These are phyloP conservation scores for Lentinula sp. DNA, from an alignment of 768 basidiomycete species.

Conservation along the genomic window DNA sequence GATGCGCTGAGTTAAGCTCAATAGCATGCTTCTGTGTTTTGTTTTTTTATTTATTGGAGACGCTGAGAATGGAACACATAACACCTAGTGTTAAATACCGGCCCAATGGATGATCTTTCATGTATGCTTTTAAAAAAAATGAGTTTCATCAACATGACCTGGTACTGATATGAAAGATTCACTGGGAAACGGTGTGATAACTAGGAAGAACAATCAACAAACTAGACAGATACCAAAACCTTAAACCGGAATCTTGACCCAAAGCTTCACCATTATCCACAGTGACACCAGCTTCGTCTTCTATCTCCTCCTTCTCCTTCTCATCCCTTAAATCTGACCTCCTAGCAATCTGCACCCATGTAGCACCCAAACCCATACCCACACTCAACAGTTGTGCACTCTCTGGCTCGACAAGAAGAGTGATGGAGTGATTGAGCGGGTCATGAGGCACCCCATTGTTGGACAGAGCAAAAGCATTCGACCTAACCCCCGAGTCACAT, in stretches of 20 bases:
- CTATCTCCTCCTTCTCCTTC: neutral
- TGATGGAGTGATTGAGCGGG: conserved; percentile 14
- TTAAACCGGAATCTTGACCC: neutral
- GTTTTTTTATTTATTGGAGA: no score
- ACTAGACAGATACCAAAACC: neutral
- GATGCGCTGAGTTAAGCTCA: neutral
- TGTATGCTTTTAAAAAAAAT: no score
- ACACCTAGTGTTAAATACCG: no score
- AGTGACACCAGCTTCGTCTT: neutral
- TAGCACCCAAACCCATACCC: conserved; percentile 26
- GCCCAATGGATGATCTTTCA: no score
- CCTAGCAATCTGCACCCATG: conserved; percentile 26
- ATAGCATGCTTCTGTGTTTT: no score
- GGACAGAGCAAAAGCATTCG: neutral
- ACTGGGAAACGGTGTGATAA: neutral
- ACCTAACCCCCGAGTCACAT: neutral
- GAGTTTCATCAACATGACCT: no score
- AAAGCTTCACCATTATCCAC: neutral
- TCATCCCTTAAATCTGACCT: conserved; percentile 5
- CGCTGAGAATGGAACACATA: no score
- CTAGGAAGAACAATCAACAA: neutral
- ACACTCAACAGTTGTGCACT: conserved; percentile 10
- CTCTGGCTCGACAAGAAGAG: conserved; percentile 19
- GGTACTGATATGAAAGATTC: neutral
- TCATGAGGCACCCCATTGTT: conserved; percentile 11